Evolutionary conservation across 176 grass and related monocot species (phyloP).

Genomic region (Aegilops umbellulata): DNA sequence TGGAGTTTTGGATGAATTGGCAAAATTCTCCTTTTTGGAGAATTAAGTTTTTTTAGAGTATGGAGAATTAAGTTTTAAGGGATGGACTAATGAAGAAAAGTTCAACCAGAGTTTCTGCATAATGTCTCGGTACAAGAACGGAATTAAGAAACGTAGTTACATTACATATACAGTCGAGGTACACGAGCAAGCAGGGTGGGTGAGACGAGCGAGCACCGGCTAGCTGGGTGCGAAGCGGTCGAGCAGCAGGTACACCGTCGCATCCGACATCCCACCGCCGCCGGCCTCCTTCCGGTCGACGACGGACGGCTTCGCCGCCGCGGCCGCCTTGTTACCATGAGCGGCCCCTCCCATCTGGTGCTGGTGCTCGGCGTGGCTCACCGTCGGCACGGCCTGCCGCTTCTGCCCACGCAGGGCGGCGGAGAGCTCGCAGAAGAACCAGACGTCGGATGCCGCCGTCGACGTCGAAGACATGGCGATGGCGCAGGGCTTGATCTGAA

Average conservation of each 20-base stretch:
- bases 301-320: background rate
- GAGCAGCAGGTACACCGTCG: constrained; percentile 54
- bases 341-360: background rate
- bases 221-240: constrained; percentile 51
- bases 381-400: background rate
- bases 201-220: background rate
- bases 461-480: constrained; percentile 21
- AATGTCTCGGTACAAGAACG: background rate
- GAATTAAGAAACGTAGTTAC: background rate
- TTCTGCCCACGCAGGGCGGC: constrained; percentile 9
- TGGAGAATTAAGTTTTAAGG: too few relatives aligned
- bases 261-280: constrained; percentile 49
- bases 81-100: too few relatives aligned
- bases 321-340: background rate
- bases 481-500: background rate
- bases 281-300: background rate
- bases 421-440: constrained; percentile 38
- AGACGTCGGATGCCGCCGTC: background rate
- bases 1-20: too few relatives aligned
- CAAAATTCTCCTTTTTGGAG: too few relatives aligned
- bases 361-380: background rate
- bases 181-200: background rate
- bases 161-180: background rate
- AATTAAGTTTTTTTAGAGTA: too few relatives aligned
- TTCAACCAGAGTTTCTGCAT: background rate